Evolutionary conservation across 805 yeast genomes (phyloP), one percentile per base, ranked within the genome.

Genomic region (Maudiozyma turicensis): DNA sequence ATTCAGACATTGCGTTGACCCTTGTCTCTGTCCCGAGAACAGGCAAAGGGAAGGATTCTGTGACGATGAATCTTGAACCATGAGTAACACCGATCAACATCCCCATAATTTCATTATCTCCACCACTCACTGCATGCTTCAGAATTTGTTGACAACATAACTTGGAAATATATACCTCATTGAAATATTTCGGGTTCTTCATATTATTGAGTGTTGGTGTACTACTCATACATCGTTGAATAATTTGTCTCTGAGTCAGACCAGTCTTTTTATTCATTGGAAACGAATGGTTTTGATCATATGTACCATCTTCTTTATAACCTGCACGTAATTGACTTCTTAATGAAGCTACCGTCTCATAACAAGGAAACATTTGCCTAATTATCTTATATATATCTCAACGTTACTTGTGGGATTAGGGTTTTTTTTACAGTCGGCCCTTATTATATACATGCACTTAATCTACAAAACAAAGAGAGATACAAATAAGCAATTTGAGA

Each of bases 1-100:
- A 95, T 60, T 91, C 98, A 14, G 82, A 81, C 60, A 86, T 89
- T 0, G 98, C 97, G 65, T 93, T 93, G 34, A 91, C 99, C 45
- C 98, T 66, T 0, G 96, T 87, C 63, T 93, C 98, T 0, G 98
- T 90, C 0, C 98, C 98, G 63, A 86, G 91, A 1, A 91, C 97
- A 0, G 98, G 98, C 38, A 93, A 68, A 11, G 89, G 82, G 64
- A 84, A 91, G 8, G 82, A 82, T 64, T 91, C 96, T 73, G 81
- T 74, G 1, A 93, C 84, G 2, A 84, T 74, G 50, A 89, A 75
- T 6, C 72, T 71, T 15, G 72, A 67, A 6, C 71, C 72, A 11
- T 77, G 69, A 8, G 85, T 76, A 55, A 80, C 80, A 1, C 99
- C 98, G 0, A 90, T 78, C 64, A 91, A 72, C 85, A 90, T 85